Percentiles rank a stretch among this genome's conserved stretches.
Conservation (phyloP, 2,329 filamentous ascomycete genomes). For the Epichloe bromicola region DNA sequence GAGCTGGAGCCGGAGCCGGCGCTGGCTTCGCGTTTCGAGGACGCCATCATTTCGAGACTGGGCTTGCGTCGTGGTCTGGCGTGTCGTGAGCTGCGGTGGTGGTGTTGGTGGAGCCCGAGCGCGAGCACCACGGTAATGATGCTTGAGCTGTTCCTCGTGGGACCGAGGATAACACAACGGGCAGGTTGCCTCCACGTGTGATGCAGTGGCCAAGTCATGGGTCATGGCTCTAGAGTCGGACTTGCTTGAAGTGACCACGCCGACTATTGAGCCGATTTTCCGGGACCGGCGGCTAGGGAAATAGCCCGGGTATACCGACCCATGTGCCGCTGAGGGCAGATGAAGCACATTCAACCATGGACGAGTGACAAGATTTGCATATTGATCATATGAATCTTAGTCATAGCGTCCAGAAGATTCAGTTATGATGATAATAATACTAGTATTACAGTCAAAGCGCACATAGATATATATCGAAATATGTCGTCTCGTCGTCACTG, state of each 20-base stretch:
- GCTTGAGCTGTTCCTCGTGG: neutral
- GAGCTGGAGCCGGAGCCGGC: too few species aligned
- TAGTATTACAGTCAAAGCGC: neutral
- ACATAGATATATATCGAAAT: neutral
- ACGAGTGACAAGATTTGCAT: neutral
- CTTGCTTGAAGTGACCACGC: neutral
- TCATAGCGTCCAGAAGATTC: too few species aligned
- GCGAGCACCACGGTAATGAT: neutral
- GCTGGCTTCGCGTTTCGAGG: slow-evolving; percentile 6
- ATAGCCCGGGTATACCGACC: neutral
- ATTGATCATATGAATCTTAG: too few species aligned
- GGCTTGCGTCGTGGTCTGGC: neutral
- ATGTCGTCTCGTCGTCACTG: slow-evolving; percentile 1
- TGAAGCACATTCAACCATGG: neutral
- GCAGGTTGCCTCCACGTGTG: slow-evolving; percentile 2
- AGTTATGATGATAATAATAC: neutral
- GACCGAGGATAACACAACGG: neutral
- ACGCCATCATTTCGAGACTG: slow-evolving; percentile 3
- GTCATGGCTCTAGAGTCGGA: neutral
- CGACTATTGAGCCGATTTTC: slow-evolving; percentile 3
- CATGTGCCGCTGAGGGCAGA: neutral
- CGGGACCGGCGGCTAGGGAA: neutral
- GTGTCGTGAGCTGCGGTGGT: slow-evolving; percentile 1
- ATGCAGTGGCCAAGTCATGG: slow-evolving; percentile 5
- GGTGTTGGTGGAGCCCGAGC: neutral